Base-by-base conservation (phyloP, 73 alveolate species). In the Diophrys appendiculata region DNA sequence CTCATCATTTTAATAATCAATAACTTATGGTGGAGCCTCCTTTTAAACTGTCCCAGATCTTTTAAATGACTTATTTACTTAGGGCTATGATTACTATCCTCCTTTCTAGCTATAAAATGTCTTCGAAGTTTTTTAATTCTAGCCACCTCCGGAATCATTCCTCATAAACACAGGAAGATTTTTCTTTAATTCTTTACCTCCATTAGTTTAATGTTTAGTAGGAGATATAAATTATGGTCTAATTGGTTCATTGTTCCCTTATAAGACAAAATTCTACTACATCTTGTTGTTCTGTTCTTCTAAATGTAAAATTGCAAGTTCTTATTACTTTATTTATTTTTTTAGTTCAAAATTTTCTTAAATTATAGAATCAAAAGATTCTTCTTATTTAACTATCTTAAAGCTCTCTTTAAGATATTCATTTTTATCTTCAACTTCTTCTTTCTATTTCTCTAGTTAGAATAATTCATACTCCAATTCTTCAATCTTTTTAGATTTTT, bases 401-500 rank as follows among this genome's bases (percentile, higher is more conserved):
- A 43, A 43, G 5, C n/a, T 18, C 18, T 43, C 60, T 43, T 43
- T 11, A 11, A 43, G 18, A 43, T 43, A 18, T 43, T 43, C 60
- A 43, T 43, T 43, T 43, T 43, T 43, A 43, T 43, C 60, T 43
- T 43, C 60, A 5, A 43, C 60, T 43, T 43, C 60, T 43, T 43
- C 60, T 43, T 43, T 43, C 18, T 5, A 43, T 18, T 43, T 43
- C 60, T 43, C 60, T 11, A 43, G 60, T 43, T 5, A 43, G 60
- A 43, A 43, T 43, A 43, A 18, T 18, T 43, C 60, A 43, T 5
- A 11, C 60, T 43, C 43, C 35, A 14, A 26, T 26, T 28, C 25
- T 5, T 82, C 90, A 24, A 82, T 73, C 1, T 24, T 34, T 73
- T 74, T 77, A 56, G 60, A 27, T 32, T 56, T 25, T 52, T 82